A percentile compares a stretch with the other conserved stretches of the same genome.
These are phyloP conservation scores for Chrysopogon serrulatus DNA, from an alignment of 176 grass and related monocot genomes.

Conservation along the genomic window DNA sequence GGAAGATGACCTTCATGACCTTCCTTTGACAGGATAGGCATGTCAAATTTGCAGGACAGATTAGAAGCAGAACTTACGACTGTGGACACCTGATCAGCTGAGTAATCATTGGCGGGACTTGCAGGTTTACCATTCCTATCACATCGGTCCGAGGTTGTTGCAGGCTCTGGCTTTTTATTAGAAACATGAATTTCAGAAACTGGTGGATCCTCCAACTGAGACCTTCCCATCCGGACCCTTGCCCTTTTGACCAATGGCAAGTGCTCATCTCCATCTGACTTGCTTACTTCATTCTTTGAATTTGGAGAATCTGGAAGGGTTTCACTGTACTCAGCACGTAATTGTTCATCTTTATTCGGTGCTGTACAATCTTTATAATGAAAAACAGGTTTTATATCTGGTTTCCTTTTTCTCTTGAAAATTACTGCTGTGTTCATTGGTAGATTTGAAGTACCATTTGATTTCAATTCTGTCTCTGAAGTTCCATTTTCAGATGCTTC, in stretches of 20 bases:
- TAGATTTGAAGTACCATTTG: slow-evolving; percentile 38
- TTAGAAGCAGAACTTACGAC: slow-evolving; percentile 29
- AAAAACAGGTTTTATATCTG: slow-evolving; percentile 35
- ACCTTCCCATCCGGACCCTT: slow-evolving; percentile 88
- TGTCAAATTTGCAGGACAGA: slow-evolving; percentile 20
- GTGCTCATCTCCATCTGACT: slow-evolving; percentile 90
- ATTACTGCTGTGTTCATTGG: slow-evolving; percentile 32
- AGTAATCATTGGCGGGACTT: slow-evolving; percentile 22
- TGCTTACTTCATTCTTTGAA: slow-evolving; percentile 61
- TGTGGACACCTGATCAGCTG: neutral
- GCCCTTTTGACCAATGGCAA: slow-evolving; percentile 97
- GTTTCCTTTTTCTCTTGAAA: slow-evolving; percentile 71
- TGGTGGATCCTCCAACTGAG: slow-evolving; percentile 44
- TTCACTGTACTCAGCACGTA: slow-evolving; percentile 35
- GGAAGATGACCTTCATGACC: slow-evolving; percentile 28
- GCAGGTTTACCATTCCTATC: neutral
- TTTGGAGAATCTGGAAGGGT: slow-evolving; percentile 45
- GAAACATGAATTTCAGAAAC: slow-evolving; percentile 17
- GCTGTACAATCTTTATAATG: slow-evolving; percentile 24
- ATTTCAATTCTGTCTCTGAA: slow-evolving; percentile 44
- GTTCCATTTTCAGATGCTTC: slow-evolving; percentile 51
- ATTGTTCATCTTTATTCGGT: slow-evolving; percentile 32
- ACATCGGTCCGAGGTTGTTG: slow-evolving; percentile 15
- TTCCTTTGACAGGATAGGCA: slow-evolving; percentile 23
- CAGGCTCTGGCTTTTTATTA: slow-evolving; percentile 23